These are phyloP conservation scores for Kwoniella europaea DNA, from an alignment of 768 basidiomycete species.

Conservation along the genomic window DNA sequence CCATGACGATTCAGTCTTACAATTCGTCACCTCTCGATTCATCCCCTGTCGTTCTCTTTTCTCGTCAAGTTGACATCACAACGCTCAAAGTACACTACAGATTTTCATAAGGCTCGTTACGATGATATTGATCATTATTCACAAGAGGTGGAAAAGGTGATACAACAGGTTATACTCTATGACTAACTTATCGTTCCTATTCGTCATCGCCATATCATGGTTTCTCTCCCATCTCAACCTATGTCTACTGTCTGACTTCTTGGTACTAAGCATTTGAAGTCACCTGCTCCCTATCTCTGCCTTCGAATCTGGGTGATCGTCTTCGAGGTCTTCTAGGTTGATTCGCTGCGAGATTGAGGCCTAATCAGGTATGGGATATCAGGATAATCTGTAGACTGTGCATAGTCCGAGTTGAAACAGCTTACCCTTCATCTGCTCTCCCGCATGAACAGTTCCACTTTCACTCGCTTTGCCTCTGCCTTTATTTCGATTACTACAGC, in stretches of 20 bases:
- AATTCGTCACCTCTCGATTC: background rate
- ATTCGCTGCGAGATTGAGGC: constrained; percentile 5
- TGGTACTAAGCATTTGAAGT: background rate
- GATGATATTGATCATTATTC: too few relatives aligned
- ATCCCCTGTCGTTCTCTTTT: background rate
- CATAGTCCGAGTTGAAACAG: background rate
- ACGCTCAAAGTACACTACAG: too few relatives aligned
- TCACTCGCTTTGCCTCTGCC: background rate
- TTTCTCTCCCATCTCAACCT: background rate
- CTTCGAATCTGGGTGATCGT: constrained; percentile 8
- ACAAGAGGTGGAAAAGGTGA: background rate
- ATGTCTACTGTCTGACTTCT: too few relatives aligned
- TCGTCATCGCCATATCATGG: background rate
- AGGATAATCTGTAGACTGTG: background rate
- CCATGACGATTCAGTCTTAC: background rate
- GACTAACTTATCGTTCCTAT: background rate
- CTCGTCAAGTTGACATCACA: background rate
- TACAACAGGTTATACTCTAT: constrained; percentile 2
- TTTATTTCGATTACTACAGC: background rate
- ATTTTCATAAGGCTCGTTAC: too few relatives aligned
- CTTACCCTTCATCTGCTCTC: background rate
- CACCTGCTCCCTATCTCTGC: background rate
- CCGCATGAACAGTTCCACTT: background rate
- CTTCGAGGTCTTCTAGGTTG: background rate
- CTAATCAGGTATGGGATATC: background rate